These are phyloP conservation scores for Termitomyces sp. DNA, from an alignment of 768 basidiomycete species.

Conservation along the genomic window DNA sequence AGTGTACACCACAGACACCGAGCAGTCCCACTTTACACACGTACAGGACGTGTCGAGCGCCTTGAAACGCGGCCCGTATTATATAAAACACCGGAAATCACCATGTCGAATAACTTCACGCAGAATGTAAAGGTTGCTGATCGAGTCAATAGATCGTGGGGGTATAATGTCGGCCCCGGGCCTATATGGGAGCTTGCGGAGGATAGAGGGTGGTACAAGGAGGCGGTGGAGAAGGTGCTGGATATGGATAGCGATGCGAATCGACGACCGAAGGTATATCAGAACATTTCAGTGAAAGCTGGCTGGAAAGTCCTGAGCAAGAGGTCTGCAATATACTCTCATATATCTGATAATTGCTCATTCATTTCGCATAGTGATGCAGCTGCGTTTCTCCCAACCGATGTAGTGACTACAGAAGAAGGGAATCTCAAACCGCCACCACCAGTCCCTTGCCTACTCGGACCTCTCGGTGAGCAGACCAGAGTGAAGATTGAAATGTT, in stretches of 20 bases:
- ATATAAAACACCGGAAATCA: constrained; percentile 37
- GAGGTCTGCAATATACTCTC: constrained; percentile 34
- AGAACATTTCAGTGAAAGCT: constrained; percentile 31
- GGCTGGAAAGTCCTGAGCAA: constrained; percentile 40
- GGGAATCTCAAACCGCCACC: constrained; percentile 47
- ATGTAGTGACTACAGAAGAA: constrained; percentile 42
- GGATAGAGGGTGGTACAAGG: constrained; percentile 76
- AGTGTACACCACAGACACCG: constrained; percentile 71
- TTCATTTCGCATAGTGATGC: constrained; percentile 39
- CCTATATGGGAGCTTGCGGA: constrained; percentile 78
- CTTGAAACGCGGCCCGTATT: constrained; percentile 42
- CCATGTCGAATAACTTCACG: constrained; percentile 54
- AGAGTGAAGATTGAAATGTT: constrained; percentile 47
- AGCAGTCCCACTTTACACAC: constrained; percentile 54
- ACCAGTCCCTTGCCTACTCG: constrained; percentile 56
- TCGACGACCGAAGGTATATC: constrained; percentile 57
- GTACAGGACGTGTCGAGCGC: constrained; percentile 52
- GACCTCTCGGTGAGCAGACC: constrained; percentile 52
- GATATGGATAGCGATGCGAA: constrained; percentile 39
- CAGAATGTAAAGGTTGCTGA: constrained; percentile 39
- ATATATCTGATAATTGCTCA: background rate
- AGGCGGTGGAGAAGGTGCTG: constrained; percentile 30
- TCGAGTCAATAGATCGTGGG: constrained; percentile 66
- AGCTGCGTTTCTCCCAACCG: constrained; percentile 53
- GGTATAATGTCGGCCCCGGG: constrained; percentile 68